Percentiles rank a stretch among this genome's conserved stretches.
Conservation (phyloP, 352 stramenopile species). For the Elongisporangium prolatum region DNA sequence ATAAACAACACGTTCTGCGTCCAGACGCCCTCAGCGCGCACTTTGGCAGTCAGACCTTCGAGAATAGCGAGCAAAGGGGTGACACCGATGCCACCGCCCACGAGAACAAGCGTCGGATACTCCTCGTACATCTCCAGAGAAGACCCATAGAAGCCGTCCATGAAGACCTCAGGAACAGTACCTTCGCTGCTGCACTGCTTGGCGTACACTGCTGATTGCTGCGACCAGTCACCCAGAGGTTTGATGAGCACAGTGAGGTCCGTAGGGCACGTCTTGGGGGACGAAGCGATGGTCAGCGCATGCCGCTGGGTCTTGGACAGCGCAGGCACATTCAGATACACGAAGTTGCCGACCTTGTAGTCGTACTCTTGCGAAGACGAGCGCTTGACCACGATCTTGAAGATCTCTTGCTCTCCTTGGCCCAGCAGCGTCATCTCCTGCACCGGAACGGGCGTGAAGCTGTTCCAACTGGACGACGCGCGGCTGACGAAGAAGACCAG, state of each 20-base stretch:
- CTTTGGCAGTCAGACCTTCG: conserved; percentile 31
- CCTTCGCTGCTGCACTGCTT: conserved; percentile 26
- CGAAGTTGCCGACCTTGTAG: conserved; percentile 50
- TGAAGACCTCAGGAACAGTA: conserved; percentile 30
- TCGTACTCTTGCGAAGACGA: conserved; percentile 26
- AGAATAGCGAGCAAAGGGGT: conserved; percentile 39
- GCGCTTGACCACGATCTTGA: conserved; percentile 45
- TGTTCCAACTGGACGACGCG: conserved; percentile 38
- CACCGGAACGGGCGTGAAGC: conserved; percentile 31
- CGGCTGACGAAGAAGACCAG: conserved; percentile 54
- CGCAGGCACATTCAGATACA: conserved; percentile 47
- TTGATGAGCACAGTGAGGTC: conserved; percentile 43
- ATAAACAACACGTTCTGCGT: conserved; percentile 34
- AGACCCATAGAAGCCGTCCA: conserved; percentile 50
- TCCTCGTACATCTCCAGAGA: conserved; percentile 43
- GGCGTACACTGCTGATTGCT: conserved; percentile 30
- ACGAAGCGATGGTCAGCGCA: conserved; percentile 48
- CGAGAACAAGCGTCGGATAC: conserved; percentile 36
- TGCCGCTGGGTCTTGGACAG: conserved; percentile 63
- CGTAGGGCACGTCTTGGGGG: conserved; percentile 28
- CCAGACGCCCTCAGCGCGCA: conserved; percentile 25
- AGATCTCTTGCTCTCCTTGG: conserved; percentile 23
- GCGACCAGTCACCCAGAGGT: conserved; percentile 40
- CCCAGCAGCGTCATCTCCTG: conserved; percentile 28
- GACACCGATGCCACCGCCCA: conserved; percentile 39